phyloP scores from a whole-genome alignment of 2,329 filamentous ascomycete species.

The Microdochium nivale region DNA sequence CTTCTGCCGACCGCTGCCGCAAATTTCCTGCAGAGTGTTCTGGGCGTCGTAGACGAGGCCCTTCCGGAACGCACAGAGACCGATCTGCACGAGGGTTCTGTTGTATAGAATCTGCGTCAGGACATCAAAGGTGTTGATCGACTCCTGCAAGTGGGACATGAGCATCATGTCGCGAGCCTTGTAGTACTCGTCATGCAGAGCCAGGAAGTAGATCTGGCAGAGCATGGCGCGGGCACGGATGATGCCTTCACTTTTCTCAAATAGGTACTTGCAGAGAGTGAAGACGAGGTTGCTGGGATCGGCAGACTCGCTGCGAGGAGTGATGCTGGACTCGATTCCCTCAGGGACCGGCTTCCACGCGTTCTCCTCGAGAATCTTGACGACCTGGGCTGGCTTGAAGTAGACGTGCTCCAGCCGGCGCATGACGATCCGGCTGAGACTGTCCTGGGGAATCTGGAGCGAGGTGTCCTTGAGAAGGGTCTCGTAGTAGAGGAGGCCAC shows the following conservation, averaged over 20 bases:
- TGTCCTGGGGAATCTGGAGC: slow-evolving; percentile 73
- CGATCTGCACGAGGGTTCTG: slow-evolving; percentile 93
- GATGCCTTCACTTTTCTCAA: slow-evolving; percentile 89
- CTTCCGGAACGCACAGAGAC: slow-evolving; percentile 94
- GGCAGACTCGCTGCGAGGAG: slow-evolving; percentile 57
- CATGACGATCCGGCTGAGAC: slow-evolving; percentile 87
- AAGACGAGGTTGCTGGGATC: slow-evolving; percentile 74
- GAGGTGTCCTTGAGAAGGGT: slow-evolving; percentile 60
- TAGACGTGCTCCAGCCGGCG: slow-evolving; percentile 94
- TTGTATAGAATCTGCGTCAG: slow-evolving; percentile 98
- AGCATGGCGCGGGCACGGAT: slow-evolving; percentile 95
- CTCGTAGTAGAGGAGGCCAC: slow-evolving; percentile 83
- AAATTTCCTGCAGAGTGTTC: slow-evolving; percentile 95
- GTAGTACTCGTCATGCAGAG: slow-evolving; percentile 96
- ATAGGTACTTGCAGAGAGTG: slow-evolving; percentile 88
- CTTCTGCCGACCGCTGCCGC: slow-evolving; percentile 94
- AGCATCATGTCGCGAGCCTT: slow-evolving; percentile 97
- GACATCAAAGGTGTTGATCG: slow-evolving; percentile 92
- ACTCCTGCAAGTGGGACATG: slow-evolving; percentile 98
- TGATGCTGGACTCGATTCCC: slow-evolving; percentile 68
- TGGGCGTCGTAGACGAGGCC: slow-evolving; percentile 96
- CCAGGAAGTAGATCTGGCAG: slow-evolving; percentile 97
- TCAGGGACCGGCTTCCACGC: slow-evolving; percentile 75
- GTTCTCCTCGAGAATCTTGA: slow-evolving; percentile 89
- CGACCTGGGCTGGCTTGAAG: slow-evolving; percentile 95